Conservation (phyloP, 495 filamentous ascomycete genomes). For the Tuber umbilicatum region DNA sequence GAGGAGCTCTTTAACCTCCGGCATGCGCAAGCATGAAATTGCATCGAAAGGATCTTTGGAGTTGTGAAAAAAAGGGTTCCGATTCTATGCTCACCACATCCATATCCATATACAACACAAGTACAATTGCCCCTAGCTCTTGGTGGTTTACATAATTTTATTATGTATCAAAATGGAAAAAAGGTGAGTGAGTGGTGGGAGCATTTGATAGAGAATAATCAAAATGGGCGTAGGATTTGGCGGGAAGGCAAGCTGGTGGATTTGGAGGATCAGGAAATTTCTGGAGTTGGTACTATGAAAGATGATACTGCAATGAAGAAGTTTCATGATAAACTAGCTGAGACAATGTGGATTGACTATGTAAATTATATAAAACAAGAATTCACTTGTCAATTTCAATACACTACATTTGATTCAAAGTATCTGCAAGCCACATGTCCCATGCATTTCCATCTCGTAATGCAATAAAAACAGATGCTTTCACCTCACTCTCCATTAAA, state of each 20-base stretch:
- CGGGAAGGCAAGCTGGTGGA: too few relatives aligned
- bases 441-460: too few relatives aligned
- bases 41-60: not conserved
- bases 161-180: not conserved
- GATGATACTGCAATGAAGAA: not conserved
- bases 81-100: not conserved
- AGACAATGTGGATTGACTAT: not conserved
- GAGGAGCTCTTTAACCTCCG: not conserved
- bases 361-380: too few relatives aligned
- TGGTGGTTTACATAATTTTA: not conserved
- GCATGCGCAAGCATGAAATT: not conserved
- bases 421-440: too few relatives aligned
- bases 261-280: not conserved
- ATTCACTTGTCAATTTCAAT: too few relatives aligned
- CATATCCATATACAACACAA: not conserved
- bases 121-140: not conserved
- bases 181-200: not conserved
- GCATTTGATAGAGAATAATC: too few relatives aligned
- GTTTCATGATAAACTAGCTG: not conserved
- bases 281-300: not conserved
- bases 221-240: too few relatives aligned
- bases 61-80: not conserved
- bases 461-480: too few relatives aligned
- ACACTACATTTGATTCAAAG: too few relatives aligned
- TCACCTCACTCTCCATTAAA: too few relatives aligned